Evolutionary conservation across 2,329 filamentous ascomycete species (phyloP), one percentile per base, ranked within the genome.

Genomic region (Xylariaceae sp.): DNA sequence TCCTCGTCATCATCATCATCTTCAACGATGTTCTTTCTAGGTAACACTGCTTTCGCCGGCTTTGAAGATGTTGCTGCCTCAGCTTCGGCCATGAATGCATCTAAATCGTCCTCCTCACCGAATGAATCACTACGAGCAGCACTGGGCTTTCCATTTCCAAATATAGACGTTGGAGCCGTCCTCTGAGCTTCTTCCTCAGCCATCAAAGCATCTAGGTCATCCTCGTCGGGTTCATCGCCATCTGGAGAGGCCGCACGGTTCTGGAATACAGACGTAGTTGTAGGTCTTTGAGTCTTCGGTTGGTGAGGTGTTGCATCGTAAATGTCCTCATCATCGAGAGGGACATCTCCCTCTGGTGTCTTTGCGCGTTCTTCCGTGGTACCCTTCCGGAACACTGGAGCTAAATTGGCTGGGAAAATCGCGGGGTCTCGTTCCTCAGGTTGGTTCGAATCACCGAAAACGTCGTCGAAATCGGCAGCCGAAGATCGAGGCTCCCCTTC

Each of bases 401-500:
- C 66, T 33, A 71, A 51, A 41, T 58, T 58, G 8, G 59, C 55
- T 10, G 61, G 57, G 39, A 66, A 65, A 21, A 56, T 57, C 44
- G 63, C 54, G 1, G 55, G 54, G 25, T 57, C 56, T 17, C 60
- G 55, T 23, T 62, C 55, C 52, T 60, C 51, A 19, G 56, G 40
- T 38, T 52, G 47, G 35, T 38, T 60, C 50, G 11, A 53, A 49
- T 20, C 64, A 5, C 53, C 59, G 36, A 56, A 58, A 17, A 56
- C 47, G 6, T 59, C 55, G 2, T 66, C 63, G 1, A 68, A 62
- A 0, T 64, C 63, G 11, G 56, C 57, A 0, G 50, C 45, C 36
- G 60, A 53, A 0, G 64, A 53, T 37, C 68, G 77, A 0, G 82
- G 80, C 54, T 79, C 86, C 7, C 77, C 73, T 63, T 94, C 87